phyloP scores from a whole-genome alignment of 768 basidiomycete species.

The Saitozyma podzolica region DNA sequence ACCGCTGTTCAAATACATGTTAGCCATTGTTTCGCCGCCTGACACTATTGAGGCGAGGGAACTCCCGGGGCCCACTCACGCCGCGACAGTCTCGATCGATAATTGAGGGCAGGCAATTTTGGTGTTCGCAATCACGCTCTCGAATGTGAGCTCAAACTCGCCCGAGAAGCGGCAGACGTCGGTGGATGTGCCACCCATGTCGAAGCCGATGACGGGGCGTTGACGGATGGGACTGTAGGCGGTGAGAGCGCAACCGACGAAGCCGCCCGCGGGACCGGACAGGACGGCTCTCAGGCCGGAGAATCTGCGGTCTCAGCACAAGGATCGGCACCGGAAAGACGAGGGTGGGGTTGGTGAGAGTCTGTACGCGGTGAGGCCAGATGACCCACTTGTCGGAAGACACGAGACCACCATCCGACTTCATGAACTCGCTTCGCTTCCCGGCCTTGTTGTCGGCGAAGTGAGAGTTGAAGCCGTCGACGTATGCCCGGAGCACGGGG shows the following conservation, averaged over 20 bases:
- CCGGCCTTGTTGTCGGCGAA: constrained; percentile 60
- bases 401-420: constrained; percentile 64
- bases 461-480: constrained; percentile 84
- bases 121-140: constrained; percentile 23
- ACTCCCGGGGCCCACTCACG: too few relatives aligned
- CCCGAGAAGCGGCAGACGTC: constrained; percentile 38
- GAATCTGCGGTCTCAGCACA: constrained; percentile 54
- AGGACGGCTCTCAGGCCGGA: constrained; percentile 89
- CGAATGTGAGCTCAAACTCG: constrained; percentile 26
- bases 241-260: constrained; percentile 87
- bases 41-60: too few relatives aligned
- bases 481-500: constrained; percentile 75
- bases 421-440: constrained; percentile 66
- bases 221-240: constrained; percentile 14
- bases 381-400: constrained; percentile 54
- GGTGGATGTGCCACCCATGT: constrained; percentile 36
- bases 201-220: constrained; percentile 34
- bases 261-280: constrained; percentile 83
- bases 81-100: constrained; percentile 42
- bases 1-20: constrained; percentile 4
- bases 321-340: too few relatives aligned
- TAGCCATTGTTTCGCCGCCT: background rate
- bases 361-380: too few relatives aligned
- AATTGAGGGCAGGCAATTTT: constrained; percentile 42
- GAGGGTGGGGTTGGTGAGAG: too few relatives aligned